Evolutionary conservation across 2,329 filamentous ascomycete species (phyloP).

Genomic region (Venturia carpophila): DNA sequence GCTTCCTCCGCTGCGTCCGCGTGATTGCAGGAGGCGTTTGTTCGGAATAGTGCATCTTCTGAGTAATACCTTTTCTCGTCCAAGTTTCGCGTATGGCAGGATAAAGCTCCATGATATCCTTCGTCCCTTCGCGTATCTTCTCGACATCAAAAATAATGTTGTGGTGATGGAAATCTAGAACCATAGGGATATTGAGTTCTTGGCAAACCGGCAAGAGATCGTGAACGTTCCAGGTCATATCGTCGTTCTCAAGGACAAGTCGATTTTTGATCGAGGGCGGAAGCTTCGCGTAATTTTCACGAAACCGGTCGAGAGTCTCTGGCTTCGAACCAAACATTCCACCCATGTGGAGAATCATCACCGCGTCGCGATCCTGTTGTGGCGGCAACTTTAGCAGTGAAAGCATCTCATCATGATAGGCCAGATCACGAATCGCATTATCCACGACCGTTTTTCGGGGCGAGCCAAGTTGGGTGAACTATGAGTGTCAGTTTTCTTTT

Average conservation of each 20-base stretch:
- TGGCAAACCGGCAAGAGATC: slow-evolving; percentile 85
- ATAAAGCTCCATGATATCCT: slow-evolving; percentile 68
- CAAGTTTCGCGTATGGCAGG: slow-evolving; percentile 76
- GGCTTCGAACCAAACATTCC: slow-evolving; percentile 81
- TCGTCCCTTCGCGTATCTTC: slow-evolving; percentile 71
- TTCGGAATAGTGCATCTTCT: slow-evolving; percentile 97
- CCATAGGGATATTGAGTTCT: slow-evolving; percentile 86
- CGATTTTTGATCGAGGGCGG: slow-evolving; percentile 66
- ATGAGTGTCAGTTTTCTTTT: not conserved
- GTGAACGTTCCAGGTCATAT: slow-evolving; percentile 87
- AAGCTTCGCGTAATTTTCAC: slow-evolving; percentile 61
- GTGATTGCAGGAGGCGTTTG: slow-evolving; percentile 69
- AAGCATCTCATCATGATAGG: slow-evolving; percentile 83
- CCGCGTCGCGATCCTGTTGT: slow-evolving; percentile 73
- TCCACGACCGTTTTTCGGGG: slow-evolving; percentile 69
- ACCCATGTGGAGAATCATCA: slow-evolving; percentile 93
- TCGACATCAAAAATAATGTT: slow-evolving; percentile 79
- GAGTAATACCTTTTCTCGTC: slow-evolving; percentile 73
- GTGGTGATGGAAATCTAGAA: slow-evolving; percentile 91
- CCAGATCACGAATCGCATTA: slow-evolving; percentile 70
- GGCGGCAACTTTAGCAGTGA: slow-evolving; percentile 66
- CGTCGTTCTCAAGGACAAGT: slow-evolving; percentile 88
- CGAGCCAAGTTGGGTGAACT: slow-evolving; percentile 86
- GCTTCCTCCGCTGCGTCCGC: slow-evolving; percentile 69
- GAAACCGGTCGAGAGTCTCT: slow-evolving; percentile 70